Evolutionary conservation across 1,139 yeast genomes (phyloP).

Genomic region (Lodderomyces beijingensis): DNA sequence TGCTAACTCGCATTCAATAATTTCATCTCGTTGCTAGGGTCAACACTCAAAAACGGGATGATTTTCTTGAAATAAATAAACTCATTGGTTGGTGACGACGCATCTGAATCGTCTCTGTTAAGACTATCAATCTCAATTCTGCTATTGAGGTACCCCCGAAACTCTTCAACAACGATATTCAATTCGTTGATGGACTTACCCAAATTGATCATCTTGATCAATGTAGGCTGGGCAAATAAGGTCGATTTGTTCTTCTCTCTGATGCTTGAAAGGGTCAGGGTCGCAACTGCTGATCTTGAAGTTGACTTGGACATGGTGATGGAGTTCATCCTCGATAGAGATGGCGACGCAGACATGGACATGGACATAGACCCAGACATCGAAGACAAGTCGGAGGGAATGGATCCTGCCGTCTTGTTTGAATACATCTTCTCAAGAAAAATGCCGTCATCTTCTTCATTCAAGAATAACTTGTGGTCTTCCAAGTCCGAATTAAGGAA

Average conservation of each 20-base stretch:
- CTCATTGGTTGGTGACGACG: constrained; percentile 19
- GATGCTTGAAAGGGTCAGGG: not conserved
- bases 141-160: constrained; percentile 48
- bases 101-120: not conserved
- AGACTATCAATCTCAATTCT: constrained; percentile 31
- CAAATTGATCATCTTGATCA: constrained; percentile 26
- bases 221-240: not conserved
- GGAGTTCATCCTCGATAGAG: not conserved
- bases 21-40: constrained; percentile 35
- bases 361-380: not conserved
- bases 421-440: constrained; percentile 10
- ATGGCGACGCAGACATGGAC: not conserved
- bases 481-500: constrained; percentile 29
- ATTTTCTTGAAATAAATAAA: constrained; percentile 33
- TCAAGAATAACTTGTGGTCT: constrained; percentile 26
- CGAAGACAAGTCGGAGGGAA: too few relatives aligned
- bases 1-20: constrained; percentile 33
- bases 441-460: constrained; percentile 23
- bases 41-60: constrained; percentile 40
- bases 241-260: not conserved
- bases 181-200: constrained; percentile 70
- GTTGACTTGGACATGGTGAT: constrained; percentile 1
- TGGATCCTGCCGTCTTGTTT: not conserved
- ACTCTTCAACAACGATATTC: constrained; percentile 52
- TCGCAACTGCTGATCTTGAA: constrained; percentile 5